Conservation (phyloP, 768 basidiomycete genomes). For the Trametes elegans region DNA sequence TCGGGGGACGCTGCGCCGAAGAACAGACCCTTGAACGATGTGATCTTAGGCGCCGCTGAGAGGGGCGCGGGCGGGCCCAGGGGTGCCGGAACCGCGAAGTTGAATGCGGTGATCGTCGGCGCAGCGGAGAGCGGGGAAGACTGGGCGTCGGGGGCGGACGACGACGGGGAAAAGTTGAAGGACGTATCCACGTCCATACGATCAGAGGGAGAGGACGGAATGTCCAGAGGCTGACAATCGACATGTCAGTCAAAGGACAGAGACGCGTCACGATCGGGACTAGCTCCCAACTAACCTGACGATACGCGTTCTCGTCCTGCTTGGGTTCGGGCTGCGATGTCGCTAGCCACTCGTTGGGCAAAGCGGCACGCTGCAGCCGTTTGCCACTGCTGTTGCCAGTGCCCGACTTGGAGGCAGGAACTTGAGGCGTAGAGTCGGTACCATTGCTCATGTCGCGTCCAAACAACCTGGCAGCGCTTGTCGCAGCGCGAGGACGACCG, state of each 20-base stretch:
- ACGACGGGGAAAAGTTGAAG: constrained; percentile 38
- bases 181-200: constrained; percentile 79
- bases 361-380: constrained; percentile 56
- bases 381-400: constrained; percentile 47
- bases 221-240: constrained; percentile 34
- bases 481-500: constrained; percentile 62
- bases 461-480: constrained; percentile 64
- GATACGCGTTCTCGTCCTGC: constrained; percentile 30
- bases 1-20: constrained; percentile 52
- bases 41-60: constrained; percentile 52
- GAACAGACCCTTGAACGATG: constrained; percentile 60
- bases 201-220: constrained; percentile 50
- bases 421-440: constrained; percentile 14
- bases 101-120: constrained; percentile 25
- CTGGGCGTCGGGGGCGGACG: constrained; percentile 32
- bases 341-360: constrained; percentile 62
- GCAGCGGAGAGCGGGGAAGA: constrained; percentile 25
- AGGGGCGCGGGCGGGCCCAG: constrained; percentile 30
- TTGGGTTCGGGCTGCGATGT: constrained; percentile 21
- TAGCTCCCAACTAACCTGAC: constrained; percentile 27
- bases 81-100: constrained; percentile 14
- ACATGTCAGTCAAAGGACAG: constrained; percentile 16
- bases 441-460: constrained; percentile 73
- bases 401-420: constrained; percentile 34
- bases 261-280: background rate